Percentiles rank a stretch among this genome's conserved stretches.
These are phyloP conservation scores for Gamarada debralockiae DNA, from an alignment of 495 filamentous ascomycete genomes.

Conservation along the genomic window DNA sequence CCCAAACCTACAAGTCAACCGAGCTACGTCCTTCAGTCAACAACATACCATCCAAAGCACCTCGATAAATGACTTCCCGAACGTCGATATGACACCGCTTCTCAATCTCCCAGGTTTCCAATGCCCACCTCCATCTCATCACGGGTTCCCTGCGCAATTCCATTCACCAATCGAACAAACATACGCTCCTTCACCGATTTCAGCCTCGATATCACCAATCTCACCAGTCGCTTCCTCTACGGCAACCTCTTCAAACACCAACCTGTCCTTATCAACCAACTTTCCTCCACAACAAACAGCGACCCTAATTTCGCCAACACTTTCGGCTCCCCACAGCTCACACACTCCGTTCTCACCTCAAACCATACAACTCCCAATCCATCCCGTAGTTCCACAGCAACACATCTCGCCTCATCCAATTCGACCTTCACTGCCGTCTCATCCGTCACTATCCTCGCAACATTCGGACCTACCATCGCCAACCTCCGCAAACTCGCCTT, in stretches of 20 bases:
- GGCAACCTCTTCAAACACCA: conserved; percentile 26
- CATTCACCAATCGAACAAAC: conserved; percentile 15
- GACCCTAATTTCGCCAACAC: conserved; percentile 32
- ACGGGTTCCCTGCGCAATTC: conserved; percentile 18
- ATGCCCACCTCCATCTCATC: conserved; percentile 24
- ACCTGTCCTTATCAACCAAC: conserved; percentile 24
- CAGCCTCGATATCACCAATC: conserved; percentile 23
- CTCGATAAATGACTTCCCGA: conserved; percentile 32
- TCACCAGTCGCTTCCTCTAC: conserved; percentile 25
- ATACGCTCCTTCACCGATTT: conserved; percentile 20
- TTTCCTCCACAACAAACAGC: conserved; percentile 36
- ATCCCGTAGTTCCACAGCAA: conserved; percentile 27
- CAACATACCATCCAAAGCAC: conserved; percentile 29
- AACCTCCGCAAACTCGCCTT: conserved; percentile 18
- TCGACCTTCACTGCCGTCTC: conserved; percentile 4
- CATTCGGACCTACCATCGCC: conserved; percentile 2
- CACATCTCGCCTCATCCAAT: conserved; percentile 9
- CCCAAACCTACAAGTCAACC: conserved; percentile 49
- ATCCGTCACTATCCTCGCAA: not conserved
- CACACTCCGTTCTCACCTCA: conserved; percentile 23
- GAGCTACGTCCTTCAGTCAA: conserved; percentile 36
- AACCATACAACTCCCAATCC: conserved; percentile 31
- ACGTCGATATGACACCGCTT: conserved; percentile 37
- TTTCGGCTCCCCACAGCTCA: conserved; percentile 18
- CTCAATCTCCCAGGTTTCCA: conserved; percentile 38